These are phyloP conservation scores for Linderina pennispora DNA, from an alignment of 192 early-diverging fungal species.

Conservation along the genomic window DNA sequence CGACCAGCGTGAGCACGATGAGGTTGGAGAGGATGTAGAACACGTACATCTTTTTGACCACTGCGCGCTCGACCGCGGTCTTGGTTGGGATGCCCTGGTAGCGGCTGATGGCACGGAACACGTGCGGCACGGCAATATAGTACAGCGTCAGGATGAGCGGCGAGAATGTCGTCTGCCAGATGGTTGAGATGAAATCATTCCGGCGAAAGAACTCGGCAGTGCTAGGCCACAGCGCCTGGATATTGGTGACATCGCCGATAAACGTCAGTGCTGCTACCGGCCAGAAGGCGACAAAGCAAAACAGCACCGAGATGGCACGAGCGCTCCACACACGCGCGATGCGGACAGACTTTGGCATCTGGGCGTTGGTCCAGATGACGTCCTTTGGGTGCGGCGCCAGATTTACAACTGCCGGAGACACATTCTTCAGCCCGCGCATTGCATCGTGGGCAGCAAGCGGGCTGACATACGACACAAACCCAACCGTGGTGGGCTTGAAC, in stretches of 20 bases:
- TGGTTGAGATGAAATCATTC: slow-evolving; percentile 48
- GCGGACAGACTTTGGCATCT: slow-evolving; percentile 48
- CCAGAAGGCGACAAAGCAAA: slow-evolving; percentile 62
- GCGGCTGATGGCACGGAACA: slow-evolving; percentile 55
- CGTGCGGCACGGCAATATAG: slow-evolving; percentile 57
- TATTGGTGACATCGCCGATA: slow-evolving; percentile 51
- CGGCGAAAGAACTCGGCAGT: slow-evolving; percentile 42
- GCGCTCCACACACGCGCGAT: slow-evolving; percentile 32
- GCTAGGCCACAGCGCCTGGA: slow-evolving; percentile 50
- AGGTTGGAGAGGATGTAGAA: slow-evolving; percentile 71
- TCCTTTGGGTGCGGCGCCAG: slow-evolving; percentile 69
- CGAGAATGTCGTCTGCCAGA: slow-evolving; percentile 61
- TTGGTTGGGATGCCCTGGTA: slow-evolving; percentile 67
- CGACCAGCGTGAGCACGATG: slow-evolving; percentile 54
- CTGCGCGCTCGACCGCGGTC: slow-evolving; percentile 61
- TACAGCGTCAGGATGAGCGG: slow-evolving; percentile 62
- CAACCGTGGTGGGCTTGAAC: slow-evolving; percentile 58
- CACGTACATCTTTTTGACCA: slow-evolving; percentile 65
- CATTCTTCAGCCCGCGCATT: slow-evolving; percentile 19
- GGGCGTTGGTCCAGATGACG: slow-evolving; percentile 68
- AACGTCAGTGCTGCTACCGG: slow-evolving; percentile 59
- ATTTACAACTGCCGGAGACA: slow-evolving; percentile 10
- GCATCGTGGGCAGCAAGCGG: slow-evolving; percentile 47
- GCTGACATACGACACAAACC: slow-evolving; percentile 60
- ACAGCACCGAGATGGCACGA: slow-evolving; percentile 45